A percentile compares a stretch with the other conserved stretches of the same genome.
Evolutionary conservation across 2,329 filamentous ascomycete genomes (phyloP).

Genomic region (Esteya vermicola): DNA sequence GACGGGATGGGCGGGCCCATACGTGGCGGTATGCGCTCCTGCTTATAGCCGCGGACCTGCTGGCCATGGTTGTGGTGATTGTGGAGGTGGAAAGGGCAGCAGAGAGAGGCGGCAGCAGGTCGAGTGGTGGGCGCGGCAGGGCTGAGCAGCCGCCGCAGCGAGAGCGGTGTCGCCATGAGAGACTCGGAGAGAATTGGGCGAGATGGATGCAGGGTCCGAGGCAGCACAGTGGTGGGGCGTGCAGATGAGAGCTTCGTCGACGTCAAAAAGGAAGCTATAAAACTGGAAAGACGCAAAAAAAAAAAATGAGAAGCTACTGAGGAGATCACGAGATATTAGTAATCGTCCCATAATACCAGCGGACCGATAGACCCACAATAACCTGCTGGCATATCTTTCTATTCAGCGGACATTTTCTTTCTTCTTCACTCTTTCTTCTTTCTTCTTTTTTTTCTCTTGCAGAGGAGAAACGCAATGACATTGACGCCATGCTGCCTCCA

Average conservation of each 20-base stretch:
- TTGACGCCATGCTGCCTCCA: slow-evolving; percentile 38
- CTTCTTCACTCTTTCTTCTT: too few relatives aligned
- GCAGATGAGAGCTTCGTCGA: too few relatives aligned
- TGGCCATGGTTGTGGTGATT: neutral
- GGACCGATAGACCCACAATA: neutral
- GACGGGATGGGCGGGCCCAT: slow-evolving; percentile 25
- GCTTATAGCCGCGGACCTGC: slow-evolving; percentile 14
- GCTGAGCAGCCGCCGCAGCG: too few relatives aligned
- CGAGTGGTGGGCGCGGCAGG: neutral
- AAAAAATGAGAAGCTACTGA: too few relatives aligned
- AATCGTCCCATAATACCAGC: slow-evolving; percentile 2
- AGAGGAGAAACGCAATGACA: neutral
- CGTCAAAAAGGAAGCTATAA: too few relatives aligned
- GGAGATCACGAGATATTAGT: neutral
- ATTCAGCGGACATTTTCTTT: too few relatives aligned
- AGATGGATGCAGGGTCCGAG: too few relatives aligned
- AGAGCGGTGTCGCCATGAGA: neutral
- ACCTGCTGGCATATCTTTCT: neutral
- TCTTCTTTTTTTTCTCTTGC: too few relatives aligned
- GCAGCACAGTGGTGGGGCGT: too few relatives aligned
- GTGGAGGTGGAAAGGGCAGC: slow-evolving; percentile 13
- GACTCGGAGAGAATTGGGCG: too few relatives aligned
- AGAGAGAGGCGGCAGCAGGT: neutral
- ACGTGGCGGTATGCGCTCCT: slow-evolving; percentile 11
- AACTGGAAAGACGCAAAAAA: too few relatives aligned